Conservation (phyloP, 2,329 filamentous ascomycete species). For the Nakataea oryzae region DNA sequence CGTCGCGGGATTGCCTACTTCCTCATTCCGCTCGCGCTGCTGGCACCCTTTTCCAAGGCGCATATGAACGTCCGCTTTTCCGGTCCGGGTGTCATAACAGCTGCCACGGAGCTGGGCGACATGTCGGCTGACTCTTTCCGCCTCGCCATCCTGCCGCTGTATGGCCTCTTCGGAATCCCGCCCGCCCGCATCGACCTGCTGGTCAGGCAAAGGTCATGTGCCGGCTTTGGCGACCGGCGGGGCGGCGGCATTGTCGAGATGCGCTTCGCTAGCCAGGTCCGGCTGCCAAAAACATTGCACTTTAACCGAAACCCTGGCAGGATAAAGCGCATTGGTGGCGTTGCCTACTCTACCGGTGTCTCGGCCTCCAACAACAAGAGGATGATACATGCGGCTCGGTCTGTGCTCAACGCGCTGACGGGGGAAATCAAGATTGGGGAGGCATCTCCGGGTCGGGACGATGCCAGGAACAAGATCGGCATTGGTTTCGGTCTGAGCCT, state of each 20-base stretch:
- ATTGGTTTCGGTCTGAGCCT: conserved; percentile 87
- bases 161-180: conserved; percentile 78
- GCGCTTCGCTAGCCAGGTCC: conserved; percentile 84
- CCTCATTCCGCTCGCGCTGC: conserved; percentile 75
- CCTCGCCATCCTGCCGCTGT: conserved; percentile 83
- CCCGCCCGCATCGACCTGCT: conserved; percentile 73
- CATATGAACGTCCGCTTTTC: conserved; percentile 85
- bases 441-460: conserved; percentile 36
- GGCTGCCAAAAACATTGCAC: conserved; percentile 89
- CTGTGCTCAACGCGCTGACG: conserved; percentile 75
- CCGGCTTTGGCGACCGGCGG: conserved; percentile 62
- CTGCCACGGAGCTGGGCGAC: conserved; percentile 72
- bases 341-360: conserved; percentile 88
- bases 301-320: conserved; percentile 70
- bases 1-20: conserved; percentile 83
- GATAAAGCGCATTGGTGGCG: conserved; percentile 81
- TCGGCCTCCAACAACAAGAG: conserved; percentile 86
- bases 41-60: conserved; percentile 88
- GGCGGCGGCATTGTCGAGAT: conserved; percentile 91
- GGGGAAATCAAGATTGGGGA: conserved; percentile 83
- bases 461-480: conserved; percentile 56
- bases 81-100: conserved; percentile 87
- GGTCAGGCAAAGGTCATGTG: conserved; percentile 70
- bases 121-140: conserved; percentile 88
- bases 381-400: conserved; percentile 86